phyloP scores from a whole-genome alignment of 495 filamentous ascomycete species.

The Aspergillus baeticus region DNA sequence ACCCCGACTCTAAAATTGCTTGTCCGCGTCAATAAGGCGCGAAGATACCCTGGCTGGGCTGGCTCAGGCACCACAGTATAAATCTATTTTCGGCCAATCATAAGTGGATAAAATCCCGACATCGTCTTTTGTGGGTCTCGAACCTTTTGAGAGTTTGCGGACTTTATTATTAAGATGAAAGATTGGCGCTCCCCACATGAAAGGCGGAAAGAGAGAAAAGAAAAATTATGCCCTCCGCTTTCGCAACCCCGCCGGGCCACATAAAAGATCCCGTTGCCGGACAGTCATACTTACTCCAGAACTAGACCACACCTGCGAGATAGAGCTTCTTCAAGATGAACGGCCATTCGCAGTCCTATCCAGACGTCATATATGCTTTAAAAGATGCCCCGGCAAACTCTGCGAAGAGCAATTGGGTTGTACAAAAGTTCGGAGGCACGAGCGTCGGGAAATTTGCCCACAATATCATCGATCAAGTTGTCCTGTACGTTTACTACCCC shows the following conservation, averaged over 20 bases:
- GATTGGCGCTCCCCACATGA: conserved; percentile 7
- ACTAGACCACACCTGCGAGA: conserved; percentile 2
- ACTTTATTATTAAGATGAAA: not conserved
- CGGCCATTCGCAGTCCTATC: conserved; percentile 12
- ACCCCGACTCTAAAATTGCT: not conserved
- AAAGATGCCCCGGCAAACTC: conserved; percentile 13
- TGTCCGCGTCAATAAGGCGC: not conserved
- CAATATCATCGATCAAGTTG: conserved; percentile 73
- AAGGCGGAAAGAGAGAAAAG: conserved; percentile 30
- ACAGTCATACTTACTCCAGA: conserved; percentile 7
- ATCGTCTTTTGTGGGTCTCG: conserved; percentile 1
- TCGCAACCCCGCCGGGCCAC: conserved; percentile 31
- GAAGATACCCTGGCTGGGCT: too few relatives aligned
- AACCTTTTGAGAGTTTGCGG: not conserved
- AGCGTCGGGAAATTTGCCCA: conserved; percentile 67
- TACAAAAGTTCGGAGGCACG: conserved; percentile 84
- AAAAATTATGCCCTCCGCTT: conserved; percentile 36
- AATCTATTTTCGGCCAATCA: conserved; percentile 9
- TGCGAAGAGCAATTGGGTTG: conserved; percentile 58
- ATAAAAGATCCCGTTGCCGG: conserved; percentile 25
- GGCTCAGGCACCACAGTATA: not conserved
- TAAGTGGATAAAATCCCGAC: not conserved
- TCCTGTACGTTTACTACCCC: conserved; percentile 50
- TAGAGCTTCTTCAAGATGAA: conserved; percentile 17
- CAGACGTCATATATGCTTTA: conserved; percentile 11